A percentile compares a stretch with the other conserved stretches of the same genome.
These are phyloP conservation scores for Chrysanthemum seticuspe DNA, from an alignment of 129 eudicot species.

Conservation along the genomic window DNA sequence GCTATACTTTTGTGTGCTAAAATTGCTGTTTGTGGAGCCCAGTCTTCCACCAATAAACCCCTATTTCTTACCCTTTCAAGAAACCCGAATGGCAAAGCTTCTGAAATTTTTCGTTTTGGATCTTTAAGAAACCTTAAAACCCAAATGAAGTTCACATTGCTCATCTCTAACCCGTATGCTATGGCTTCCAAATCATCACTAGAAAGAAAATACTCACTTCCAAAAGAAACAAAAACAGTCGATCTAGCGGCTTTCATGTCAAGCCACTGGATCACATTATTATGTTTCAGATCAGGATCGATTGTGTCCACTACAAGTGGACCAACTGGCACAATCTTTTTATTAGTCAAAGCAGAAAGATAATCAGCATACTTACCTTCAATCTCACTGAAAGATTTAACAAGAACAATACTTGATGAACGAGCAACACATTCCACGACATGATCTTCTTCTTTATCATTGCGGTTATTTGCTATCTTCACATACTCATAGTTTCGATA, in stretches of 20 bases:
- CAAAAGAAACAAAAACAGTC: constrained; percentile 10
- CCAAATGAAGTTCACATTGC: constrained; percentile 29
- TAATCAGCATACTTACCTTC: background rate
- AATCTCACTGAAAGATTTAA: constrained; percentile 3
- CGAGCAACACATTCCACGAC: constrained; percentile 1
- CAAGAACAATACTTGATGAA: constrained; percentile 3
- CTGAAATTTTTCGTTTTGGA: background rate
- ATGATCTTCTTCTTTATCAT: background rate
- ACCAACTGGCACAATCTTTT: constrained; percentile 6
- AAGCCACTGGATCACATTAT: constrained; percentile 19
- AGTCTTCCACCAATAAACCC: constrained; percentile 19
- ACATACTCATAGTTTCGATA: constrained; percentile 1
- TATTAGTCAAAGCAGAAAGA: background rate
- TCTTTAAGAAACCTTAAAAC: constrained; percentile 19
- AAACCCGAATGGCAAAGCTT: constrained; percentile 21
- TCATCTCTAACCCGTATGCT: constrained; percentile 27
- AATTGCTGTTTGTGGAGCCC: constrained; percentile 25
- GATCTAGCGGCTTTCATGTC: constrained; percentile 2
- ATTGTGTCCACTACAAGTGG: background rate
- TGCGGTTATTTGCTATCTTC: background rate
- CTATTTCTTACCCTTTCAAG: constrained; percentile 14
- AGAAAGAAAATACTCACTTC: constrained; percentile 20
- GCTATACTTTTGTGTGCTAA: constrained; percentile 15
- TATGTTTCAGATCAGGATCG: background rate
- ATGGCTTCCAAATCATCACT: constrained; percentile 3